Evolutionary conservation across 2,329 filamentous ascomycete species (phyloP).

Genomic region (Beauveria sp.): DNA sequence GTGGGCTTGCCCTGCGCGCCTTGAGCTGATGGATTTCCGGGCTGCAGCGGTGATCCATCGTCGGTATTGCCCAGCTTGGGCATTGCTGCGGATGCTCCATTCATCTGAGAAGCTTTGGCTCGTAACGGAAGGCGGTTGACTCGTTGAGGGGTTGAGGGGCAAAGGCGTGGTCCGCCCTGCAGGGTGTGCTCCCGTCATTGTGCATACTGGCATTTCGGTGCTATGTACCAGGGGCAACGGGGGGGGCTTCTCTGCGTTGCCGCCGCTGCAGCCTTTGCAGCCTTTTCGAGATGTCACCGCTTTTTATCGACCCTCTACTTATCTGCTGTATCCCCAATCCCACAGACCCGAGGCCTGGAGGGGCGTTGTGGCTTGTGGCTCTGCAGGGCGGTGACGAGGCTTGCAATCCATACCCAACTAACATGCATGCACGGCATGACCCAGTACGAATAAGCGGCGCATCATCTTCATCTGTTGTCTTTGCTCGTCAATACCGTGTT

Average conservation of each 20-base stretch:
- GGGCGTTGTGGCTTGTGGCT: background rate
- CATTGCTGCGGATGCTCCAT: background rate
- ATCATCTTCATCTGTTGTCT: background rate
- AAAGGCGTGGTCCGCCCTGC: no score
- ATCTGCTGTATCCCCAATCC: background rate
- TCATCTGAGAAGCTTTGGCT: background rate
- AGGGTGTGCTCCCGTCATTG: background rate
- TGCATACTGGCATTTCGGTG: background rate
- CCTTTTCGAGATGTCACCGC: background rate
- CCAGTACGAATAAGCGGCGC: background rate
- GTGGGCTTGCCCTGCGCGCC: no score
- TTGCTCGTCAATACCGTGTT: background rate
- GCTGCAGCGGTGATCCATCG: background rate
- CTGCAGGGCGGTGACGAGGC: background rate
- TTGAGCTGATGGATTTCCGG: background rate
- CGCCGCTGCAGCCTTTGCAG: no score
- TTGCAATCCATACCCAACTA: background rate
- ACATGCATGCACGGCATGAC: background rate
- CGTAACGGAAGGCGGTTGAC: background rate
- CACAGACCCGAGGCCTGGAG: background rate
- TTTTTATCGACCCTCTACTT: background rate
- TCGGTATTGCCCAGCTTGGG: conserved; percentile 1
- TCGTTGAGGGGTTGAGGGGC: background rate
- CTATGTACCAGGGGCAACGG: no score
- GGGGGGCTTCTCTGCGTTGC: no score